These are phyloP conservation scores for Chaetoceros tenuissimus DNA, from an alignment of 108 stramenopile species.

Conservation along the genomic window DNA sequence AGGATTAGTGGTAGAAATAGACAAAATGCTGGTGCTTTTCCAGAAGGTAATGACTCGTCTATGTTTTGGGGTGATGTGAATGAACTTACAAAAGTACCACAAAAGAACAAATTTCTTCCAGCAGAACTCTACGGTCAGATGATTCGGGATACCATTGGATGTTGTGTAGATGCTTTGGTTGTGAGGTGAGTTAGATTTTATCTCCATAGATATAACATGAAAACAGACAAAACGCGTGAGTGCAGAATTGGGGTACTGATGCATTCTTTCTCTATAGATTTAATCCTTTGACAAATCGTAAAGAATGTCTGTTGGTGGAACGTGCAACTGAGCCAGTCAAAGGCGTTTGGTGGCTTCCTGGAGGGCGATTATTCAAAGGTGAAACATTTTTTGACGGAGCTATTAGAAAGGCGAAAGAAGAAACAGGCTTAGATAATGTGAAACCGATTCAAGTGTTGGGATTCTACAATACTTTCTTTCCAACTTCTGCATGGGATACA, in stretches of 20 bases:
- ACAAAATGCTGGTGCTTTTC: slow-evolving; percentile 37
- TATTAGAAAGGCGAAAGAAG: slow-evolving; percentile 44
- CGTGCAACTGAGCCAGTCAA: slow-evolving; percentile 52
- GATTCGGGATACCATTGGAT: slow-evolving; percentile 44
- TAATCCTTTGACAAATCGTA: slow-evolving; percentile 10
- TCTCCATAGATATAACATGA: no score
- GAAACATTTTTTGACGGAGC: slow-evolving; percentile 71
- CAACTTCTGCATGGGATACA: slow-evolving; percentile 47
- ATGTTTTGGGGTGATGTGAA: slow-evolving; percentile 44
- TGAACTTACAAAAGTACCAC: slow-evolving; percentile 36
- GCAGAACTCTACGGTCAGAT: slow-evolving; percentile 43
- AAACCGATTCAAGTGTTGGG: slow-evolving; percentile 51
- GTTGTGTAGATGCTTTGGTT: slow-evolving; percentile 50
- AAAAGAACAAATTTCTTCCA: slow-evolving; percentile 37
- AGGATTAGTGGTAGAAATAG: no score
- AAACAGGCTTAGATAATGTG: slow-evolving; percentile 42
- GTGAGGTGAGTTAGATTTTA: no score
- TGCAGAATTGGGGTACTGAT: no score
- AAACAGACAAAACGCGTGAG: no score
- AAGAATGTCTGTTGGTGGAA: slow-evolving; percentile 48
- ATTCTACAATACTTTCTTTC: slow-evolving; percentile 55
- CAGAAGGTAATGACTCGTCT: slow-evolving; percentile 45
- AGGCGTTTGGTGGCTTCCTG: slow-evolving; percentile 73
- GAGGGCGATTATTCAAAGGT: slow-evolving; percentile 59
- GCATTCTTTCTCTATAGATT: no score